These are phyloP conservation scores for Cladophialophora chaetospira DNA, from an alignment of 2,329 filamentous ascomycete species.

Conservation along the genomic window DNA sequence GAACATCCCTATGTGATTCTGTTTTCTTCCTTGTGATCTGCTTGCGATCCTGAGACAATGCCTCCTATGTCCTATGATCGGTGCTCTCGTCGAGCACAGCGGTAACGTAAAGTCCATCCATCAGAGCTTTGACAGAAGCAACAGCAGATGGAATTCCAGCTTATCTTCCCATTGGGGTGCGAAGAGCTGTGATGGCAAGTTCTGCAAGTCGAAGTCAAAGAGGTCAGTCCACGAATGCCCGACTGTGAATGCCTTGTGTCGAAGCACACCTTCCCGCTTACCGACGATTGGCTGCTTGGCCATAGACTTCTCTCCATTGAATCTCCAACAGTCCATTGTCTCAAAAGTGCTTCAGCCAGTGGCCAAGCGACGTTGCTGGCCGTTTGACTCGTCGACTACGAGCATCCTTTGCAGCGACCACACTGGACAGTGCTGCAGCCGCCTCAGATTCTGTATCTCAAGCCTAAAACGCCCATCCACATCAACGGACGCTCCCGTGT, in stretches of 20 bases:
- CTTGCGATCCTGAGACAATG: no score
- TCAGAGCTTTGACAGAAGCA: no score
- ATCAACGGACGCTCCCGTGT: conserved; percentile 17
- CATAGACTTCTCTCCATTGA: conserved; percentile 11
- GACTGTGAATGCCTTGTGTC: neutral
- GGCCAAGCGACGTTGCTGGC: conserved; percentile 7
- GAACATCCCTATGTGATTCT: no score
- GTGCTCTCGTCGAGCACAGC: no score
- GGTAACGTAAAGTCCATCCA: no score
- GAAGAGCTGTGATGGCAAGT: no score
- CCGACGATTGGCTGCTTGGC: conserved; percentile 11
- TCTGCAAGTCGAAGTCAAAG: no score
- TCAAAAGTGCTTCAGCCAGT: conserved; percentile 24
- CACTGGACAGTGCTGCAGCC: conserved; percentile 3
- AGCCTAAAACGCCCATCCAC: conserved; percentile 3
- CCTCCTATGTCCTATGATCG: no score
- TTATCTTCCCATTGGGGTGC: no score
- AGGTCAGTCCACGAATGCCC: neutral
- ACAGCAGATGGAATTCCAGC: neutral
- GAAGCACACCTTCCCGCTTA: neutral
- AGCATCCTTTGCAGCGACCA: no score
- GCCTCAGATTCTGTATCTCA: conserved; percentile 14
- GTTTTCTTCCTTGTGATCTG: no score
- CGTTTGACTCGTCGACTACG: conserved; percentile 2
- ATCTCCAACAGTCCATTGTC: conserved; percentile 12